Base-by-base conservation (phyloP, 2,329 filamentous ascomycete genomes). In the Aureobasidium sp. region DNA sequence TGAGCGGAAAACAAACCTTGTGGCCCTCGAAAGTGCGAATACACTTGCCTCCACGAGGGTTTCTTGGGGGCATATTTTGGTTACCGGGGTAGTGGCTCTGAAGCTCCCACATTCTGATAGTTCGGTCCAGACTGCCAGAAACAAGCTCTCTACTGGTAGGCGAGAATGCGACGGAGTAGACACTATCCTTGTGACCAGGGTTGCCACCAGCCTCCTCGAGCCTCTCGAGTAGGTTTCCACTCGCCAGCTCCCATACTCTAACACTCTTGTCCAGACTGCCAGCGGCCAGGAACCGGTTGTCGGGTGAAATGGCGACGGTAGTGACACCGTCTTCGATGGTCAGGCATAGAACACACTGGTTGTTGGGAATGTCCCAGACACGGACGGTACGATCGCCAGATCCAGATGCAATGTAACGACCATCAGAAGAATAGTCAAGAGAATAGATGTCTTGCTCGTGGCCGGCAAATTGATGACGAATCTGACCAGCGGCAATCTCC, bases 401-500 rank as follows among this genome's bases (percentile, higher is more conserved):
- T 51, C 94, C 94, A 8, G 94, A 97, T 6, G 93, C 94, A 70
- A 99, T 97, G 63, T 91, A 91, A 60, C 91, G 88, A 41, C 93
- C 93, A 69, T 97, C 95, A 45, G 91, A 87, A 36, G 93, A 90
- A 75, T 96, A 99, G 76, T 97, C 94, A 5, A 97, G 82, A 5
- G 90, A 96, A 77, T 97, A 97, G 66, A 99, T 99, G 68, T 99
- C 94, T 76, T 99, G 93, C 76, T 99, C 94, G 76, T 99, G 94
- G 27, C 94, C 94, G n/a, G 87, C 83, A 77, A 99, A 97, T 42
- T 91, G 91, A 72, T 94, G 91, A 70, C 91, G 90, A 73, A 99
- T 97, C 9, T 85, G 87, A 68, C 91, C 84, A 62, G 80, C 83
- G 61, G 84, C 82, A 68, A 99, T 97, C 73, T 99, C 94, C 94